phyloP scores from a whole-genome alignment of 371 early-diverging fungal genomes.

The Apophysomyces trapeziformis region DNA sequence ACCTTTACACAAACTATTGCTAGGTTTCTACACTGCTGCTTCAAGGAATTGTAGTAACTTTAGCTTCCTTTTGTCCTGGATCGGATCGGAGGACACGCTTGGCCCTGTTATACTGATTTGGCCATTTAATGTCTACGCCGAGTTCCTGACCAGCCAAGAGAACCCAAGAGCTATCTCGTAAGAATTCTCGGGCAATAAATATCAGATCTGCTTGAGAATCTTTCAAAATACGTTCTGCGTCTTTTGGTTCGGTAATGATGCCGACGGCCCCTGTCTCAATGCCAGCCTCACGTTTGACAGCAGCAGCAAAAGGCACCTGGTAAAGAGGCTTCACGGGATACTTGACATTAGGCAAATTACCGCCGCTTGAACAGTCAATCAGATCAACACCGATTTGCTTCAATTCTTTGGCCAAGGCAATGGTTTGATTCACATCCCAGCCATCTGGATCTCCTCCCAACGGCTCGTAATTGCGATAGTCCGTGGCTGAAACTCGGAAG shows the following conservation, averaged over 20 bases:
- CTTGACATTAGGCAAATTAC: conserved; percentile 53
- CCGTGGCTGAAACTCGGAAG: conserved; percentile 77
- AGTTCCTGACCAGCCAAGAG: conserved; percentile 59
- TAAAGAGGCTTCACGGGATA: conserved; percentile 61
- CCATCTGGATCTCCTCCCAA: conserved; percentile 35
- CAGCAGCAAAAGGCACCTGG: conserved; percentile 75
- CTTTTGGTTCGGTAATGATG: conserved; percentile 62
- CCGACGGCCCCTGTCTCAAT: conserved; percentile 78
- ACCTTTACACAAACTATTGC: no score
- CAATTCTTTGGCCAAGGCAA: conserved; percentile 58
- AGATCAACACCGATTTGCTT: conserved; percentile 75
- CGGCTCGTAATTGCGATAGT: conserved; percentile 52
- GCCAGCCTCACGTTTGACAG: conserved; percentile 60
- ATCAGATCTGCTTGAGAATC: conserved; percentile 76
- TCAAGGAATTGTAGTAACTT: conserved; percentile 5
- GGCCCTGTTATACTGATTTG: conserved; percentile 67
- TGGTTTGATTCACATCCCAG: conserved; percentile 72
- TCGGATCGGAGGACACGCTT: conserved; percentile 16
- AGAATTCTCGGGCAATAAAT: conserved; percentile 74
- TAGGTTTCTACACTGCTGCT: no score
- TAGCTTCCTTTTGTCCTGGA: conserved; percentile 3
- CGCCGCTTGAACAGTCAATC: conserved; percentile 75
- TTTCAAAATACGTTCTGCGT: conserved; percentile 73
- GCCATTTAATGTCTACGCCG: conserved; percentile 65
- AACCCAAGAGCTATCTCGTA: conserved; percentile 57